Conservation (phyloP, 2,329 filamentous ascomycete species). For the Colletotrichum aenigma region DNA sequence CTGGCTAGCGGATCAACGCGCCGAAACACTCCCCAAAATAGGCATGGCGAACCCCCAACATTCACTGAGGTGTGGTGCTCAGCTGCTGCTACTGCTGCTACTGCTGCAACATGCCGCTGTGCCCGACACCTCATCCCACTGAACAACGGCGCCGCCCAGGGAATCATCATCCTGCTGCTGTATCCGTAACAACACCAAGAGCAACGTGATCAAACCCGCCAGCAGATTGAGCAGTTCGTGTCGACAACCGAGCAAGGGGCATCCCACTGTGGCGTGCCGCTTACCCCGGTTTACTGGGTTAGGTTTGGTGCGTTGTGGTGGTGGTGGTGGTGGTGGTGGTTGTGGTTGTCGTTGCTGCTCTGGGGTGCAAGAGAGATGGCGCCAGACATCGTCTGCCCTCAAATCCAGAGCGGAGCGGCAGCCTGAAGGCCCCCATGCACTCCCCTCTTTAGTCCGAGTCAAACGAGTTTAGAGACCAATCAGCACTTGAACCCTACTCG, state of each 20-base stretch:
- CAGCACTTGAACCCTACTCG: not conserved
- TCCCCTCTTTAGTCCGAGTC: not conserved
- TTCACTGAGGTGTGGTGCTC: not conserved
- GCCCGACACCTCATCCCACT: not conserved
- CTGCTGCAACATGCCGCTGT: not conserved
- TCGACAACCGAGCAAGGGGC: not conserved
- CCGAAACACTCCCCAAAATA: conserved; percentile 9
- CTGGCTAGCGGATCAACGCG: conserved; percentile 15
- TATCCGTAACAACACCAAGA: not conserved
- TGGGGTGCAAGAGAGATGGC: not conserved
- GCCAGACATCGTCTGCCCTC: not conserved
- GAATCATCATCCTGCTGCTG: not conserved
- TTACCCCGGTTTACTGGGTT: not conserved
- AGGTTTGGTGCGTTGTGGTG: not conserved
- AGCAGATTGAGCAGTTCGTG: not conserved
- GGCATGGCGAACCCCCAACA: not conserved
- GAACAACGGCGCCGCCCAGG: not conserved
- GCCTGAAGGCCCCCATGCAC: not conserved
- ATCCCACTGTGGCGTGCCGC: not conserved
- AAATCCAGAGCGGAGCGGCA: not conserved
- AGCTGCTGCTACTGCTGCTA: not conserved
- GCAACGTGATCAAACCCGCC: not conserved
- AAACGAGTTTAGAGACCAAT: not conserved
- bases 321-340: not conserved
- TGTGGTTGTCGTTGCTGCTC: not conserved